These are phyloP conservation scores for Ruellia speciosa DNA, from an alignment of 305 asterid genomes.

Conservation along the genomic window DNA sequence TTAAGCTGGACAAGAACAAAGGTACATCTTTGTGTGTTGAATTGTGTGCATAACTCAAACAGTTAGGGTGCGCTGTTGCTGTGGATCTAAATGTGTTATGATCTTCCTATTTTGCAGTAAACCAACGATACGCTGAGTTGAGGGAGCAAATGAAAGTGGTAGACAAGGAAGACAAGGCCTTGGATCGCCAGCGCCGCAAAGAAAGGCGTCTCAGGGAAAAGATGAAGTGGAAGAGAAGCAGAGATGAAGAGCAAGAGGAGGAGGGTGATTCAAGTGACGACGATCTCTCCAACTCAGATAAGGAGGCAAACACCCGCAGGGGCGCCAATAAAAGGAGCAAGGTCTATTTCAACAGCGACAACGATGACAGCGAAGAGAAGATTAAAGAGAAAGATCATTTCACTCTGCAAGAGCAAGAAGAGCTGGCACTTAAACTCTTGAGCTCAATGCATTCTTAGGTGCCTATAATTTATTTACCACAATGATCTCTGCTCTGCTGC, in stretches of 20 bases:
- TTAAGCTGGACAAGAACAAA: conserved; percentile 52
- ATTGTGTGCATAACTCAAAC: neutral
- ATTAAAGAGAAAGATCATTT: conserved; percentile 18
- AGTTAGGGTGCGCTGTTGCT: too few species aligned
- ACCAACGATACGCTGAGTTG: conserved; percentile 50
- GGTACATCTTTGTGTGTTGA: conserved; percentile 28
- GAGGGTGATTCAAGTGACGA: conserved; percentile 32
- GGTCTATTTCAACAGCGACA: conserved; percentile 53
- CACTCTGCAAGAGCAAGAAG: conserved; percentile 78
- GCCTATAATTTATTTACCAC: too few species aligned
- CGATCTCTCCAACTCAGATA: conserved; percentile 33
- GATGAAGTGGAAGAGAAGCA: conserved; percentile 56
- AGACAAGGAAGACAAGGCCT: conserved; percentile 75
- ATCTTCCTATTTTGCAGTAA: conserved; percentile 38
- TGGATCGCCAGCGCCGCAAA: conserved; percentile 54
- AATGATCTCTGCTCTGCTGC: too few species aligned
- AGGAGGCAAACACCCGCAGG: conserved; percentile 23
- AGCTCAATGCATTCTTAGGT: conserved; percentile 57
- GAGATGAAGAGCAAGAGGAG: conserved; percentile 41
- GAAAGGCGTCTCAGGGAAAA: conserved; percentile 69
- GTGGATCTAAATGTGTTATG: neutral
- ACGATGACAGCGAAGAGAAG: conserved; percentile 21
- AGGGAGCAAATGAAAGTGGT: conserved; percentile 55
- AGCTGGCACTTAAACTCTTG: conserved; percentile 68
- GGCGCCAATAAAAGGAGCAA: conserved; percentile 39